Percentiles rank a stretch among this genome's conserved stretches.
These are phyloP conservation scores for Pyricularia grisea DNA, from an alignment of 2,329 filamentous ascomycete genomes.

Conservation along the genomic window DNA sequence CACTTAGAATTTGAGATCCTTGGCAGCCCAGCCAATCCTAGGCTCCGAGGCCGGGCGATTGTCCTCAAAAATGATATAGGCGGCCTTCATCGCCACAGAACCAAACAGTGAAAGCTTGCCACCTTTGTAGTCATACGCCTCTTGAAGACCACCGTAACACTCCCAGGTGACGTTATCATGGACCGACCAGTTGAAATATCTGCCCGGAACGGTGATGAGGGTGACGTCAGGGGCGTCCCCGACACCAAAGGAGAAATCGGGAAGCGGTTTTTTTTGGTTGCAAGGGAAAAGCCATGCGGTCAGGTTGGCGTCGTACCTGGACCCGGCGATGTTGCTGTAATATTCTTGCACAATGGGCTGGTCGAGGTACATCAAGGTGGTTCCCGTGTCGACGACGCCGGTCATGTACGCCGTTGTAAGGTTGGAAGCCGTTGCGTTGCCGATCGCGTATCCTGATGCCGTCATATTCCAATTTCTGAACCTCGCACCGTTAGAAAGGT, in stretches of 20 bases:
- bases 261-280: conserved; percentile 23
- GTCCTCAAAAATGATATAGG: conserved; percentile 14
- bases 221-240: conserved; percentile 21
- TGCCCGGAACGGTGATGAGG: conserved; percentile 37
- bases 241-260: conserved; percentile 39
- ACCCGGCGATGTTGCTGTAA: conserved; percentile 37
- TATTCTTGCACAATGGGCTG: conserved; percentile 36
- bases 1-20: neutral
- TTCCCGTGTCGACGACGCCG: conserved; percentile 49
- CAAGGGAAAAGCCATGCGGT: conserved; percentile 47
- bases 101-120: conserved; percentile 13
- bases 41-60: neutral
- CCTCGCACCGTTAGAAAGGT: neutral
- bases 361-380: conserved; percentile 45
- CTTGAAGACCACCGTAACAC: conserved; percentile 61
- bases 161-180: conserved; percentile 23
- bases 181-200: conserved; percentile 38
- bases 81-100: conserved; percentile 16
- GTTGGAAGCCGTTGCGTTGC: conserved; percentile 16
- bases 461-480: neutral
- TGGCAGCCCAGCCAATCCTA: neutral
- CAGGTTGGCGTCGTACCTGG: conserved; percentile 24
- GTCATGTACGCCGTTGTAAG: conserved; percentile 19
- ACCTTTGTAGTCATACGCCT: conserved; percentile 10
- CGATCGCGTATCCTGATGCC: conserved; percentile 16